phyloP scores from a whole-genome alignment of 306 rosid species.

The Ammopiptanthus mongolicus region DNA sequence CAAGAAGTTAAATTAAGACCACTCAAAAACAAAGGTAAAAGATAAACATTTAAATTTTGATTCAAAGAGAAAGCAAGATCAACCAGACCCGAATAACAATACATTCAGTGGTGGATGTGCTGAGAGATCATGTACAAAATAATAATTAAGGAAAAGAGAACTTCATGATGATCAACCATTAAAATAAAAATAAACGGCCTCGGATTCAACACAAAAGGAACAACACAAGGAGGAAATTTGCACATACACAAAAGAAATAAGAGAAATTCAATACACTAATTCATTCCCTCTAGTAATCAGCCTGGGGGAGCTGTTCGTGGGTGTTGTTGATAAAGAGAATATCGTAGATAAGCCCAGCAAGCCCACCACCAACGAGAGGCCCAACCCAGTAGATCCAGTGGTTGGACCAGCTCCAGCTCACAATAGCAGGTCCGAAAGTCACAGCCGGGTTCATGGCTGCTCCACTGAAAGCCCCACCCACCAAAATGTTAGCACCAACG shows the following conservation, averaged over 20 bases:
- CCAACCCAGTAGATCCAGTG: slow-evolving; percentile 96
- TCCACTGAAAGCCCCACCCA: slow-evolving; percentile 80
- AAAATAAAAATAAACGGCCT: slow-evolving; percentile 26
- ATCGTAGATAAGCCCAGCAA: slow-evolving; percentile 68
- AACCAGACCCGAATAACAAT: neutral
- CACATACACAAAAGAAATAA: slow-evolving; percentile 8
- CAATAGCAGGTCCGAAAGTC: slow-evolving; percentile 77
- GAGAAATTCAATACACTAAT: neutral
- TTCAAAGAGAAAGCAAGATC: neutral
- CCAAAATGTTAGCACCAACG: slow-evolving; percentile 82
- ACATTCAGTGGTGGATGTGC: slow-evolving; percentile 18
- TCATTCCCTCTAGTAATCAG: slow-evolving; percentile 37
- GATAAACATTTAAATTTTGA: neutral
- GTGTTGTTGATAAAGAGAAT: slow-evolving; percentile 46
- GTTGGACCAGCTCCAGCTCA: slow-evolving; percentile 71
- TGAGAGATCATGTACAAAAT: slow-evolving; percentile 14
- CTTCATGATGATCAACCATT: slow-evolving; percentile 21
- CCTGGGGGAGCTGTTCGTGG: slow-evolving; percentile 62
- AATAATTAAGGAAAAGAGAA: slow-evolving; percentile 6
- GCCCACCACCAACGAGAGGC: slow-evolving; percentile 74
- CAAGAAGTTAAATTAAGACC: neutral
- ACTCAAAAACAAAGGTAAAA: neutral
- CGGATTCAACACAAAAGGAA: slow-evolving; percentile 19
- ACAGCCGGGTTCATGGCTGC: slow-evolving; percentile 97
- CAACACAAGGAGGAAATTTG: neutral